Evolutionary conservation across 495 filamentous ascomycete genomes (phyloP), one percentile per base, ranked within the genome.

Genomic region (Schizothecium vesticola): DNA sequence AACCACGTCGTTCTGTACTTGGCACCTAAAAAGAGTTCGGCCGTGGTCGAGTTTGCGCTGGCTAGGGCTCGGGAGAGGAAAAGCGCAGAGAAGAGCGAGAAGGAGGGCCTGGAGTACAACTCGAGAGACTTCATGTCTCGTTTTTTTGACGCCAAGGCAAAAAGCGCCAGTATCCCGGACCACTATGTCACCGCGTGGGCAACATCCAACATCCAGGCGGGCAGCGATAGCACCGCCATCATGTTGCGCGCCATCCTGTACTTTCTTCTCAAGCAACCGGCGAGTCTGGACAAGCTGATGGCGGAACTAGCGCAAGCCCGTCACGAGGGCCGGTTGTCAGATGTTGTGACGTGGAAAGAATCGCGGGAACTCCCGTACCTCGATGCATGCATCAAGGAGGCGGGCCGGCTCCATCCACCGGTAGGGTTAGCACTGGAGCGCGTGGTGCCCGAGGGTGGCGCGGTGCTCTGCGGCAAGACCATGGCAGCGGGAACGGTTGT

Each of bases 181-280:
- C 69, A 81, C 78, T 55, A 74, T 80, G 55, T 78, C 74, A 55
- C 72, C 74, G 71, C 73, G 64, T 63, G 75, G 66, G 77, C 77
- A 11, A 65, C 82, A 13, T 73, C 79, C n/a, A 79, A 82, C 67
- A 78, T 84, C 64, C n/a, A 88, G 2, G 88, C 88, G 0, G 88
- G 87, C 7, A 84, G 85, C 11, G 89, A 91, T 67, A 89, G 87
- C 2, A 89, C 86, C 0, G 86, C 86, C 0, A 86, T 84, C 3
- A 81, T 84, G 21, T 83, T 91, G 73, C 83, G 85, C 51, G 80
- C 79, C 3, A 79, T 88, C 60, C 76, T 91, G 51, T 75, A 84
- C 36, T 84, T 86, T 69, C 73, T 89, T 24, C 72, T 87, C 31
- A 73, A 77, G 6, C 74, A 84, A 59, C 76, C 77, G 2, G 66